Evolutionary conservation across 2,329 filamentous ascomycete genomes (phyloP), one percentile per base, ranked within the genome.

Genomic region (Xylariaceae sp.): DNA sequence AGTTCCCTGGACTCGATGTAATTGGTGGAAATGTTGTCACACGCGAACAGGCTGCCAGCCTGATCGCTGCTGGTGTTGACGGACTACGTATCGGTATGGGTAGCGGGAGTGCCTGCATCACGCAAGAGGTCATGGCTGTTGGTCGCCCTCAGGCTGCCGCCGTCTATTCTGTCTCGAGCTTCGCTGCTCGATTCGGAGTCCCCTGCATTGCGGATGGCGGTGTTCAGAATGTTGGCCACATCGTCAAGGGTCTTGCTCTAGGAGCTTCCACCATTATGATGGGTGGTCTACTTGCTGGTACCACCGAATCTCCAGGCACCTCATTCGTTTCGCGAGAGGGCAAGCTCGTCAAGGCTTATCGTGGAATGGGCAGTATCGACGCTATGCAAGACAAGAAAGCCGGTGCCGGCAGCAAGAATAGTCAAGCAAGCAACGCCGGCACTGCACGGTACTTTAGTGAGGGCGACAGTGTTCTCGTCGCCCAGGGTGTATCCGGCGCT

Each of bases 321-420:
- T 97, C 94, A 54, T 97, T 95, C 62, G 89, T 98, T 55, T 95
- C 88, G 61, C 85, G 87, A 47, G 91, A 97, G 69, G 93, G 93
- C 52, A 94, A 97, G 78, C 83, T 98, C 41, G 91, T 98, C 68
- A 98, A 98, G 79, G 90, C 93, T 31, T 98, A 98, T 78, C 87
- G 93, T 68, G 93, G 93, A 46, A 98, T 98, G 93, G 93, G 93
- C 54, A 90, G 85, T 68, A 98, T 98, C 63, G 93, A 96, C 60
- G 93, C 93, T 54, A 98, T 98, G 93, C 90, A 97, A 72, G 91
- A 97, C 72, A 95, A 93, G 81, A 95, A 95, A 77, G 89, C 90
- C 9, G 89, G 87, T 41, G 76, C 68, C 45, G 85, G 84, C 52
- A 71, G 73, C 59, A 86, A 81, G 66, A 80, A 89, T 62, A 80